Evolutionary conservation across 164 flowering plant genomes (phyloP), one percentile per base, ranked within the genome.

Genomic region (Kingdonia uniflora): DNA sequence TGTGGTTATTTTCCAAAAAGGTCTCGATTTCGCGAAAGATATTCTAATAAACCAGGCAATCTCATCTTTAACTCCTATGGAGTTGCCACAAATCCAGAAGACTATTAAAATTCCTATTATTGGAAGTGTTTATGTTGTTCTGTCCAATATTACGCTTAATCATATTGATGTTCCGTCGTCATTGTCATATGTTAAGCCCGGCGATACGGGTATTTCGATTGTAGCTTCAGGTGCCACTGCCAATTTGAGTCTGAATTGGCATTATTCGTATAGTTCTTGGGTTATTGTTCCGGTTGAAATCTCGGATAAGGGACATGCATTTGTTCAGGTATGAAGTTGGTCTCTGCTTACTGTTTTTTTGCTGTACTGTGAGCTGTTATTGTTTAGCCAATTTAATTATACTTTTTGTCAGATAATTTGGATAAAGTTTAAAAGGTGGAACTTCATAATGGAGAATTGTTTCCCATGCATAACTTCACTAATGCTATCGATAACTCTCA

Each of bases 181-280:
- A 16, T 61, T 69, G 0, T 85, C 96, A 14, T 58, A 43, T 55
- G 71, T 80, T 6, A 64, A 65, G 56, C 76, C 77, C 12, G 90
- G 88, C 0, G 85, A 76, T 13, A 41, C 66, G 1, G 95, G 96
- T 14, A 54, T 88, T 20, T 65, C 62, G 1, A 78, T 92, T 40
- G 60, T 78, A 4, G 84, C 80, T 2, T 76, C 82, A 0, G 95
- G 90, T 46, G 75, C 80, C 25, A 78, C 87, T 14, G 80, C 81
- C 13, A 74, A 76, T 71, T 49, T 92, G 78, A 77, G 70, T 49
- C 69, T 84, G 88, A 55, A 77, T 57, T 92, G 98, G 98, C 24
- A 41, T 59, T 92, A 87, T 66, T 69, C 81, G 14, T 87, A 80
- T 58, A 55, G 51, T 49, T 66, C 85, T 65, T 78, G 84, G 96